phyloP scores from a whole-genome alignment of 306 rosid genomes.

The Rubus parviflorus region DNA sequence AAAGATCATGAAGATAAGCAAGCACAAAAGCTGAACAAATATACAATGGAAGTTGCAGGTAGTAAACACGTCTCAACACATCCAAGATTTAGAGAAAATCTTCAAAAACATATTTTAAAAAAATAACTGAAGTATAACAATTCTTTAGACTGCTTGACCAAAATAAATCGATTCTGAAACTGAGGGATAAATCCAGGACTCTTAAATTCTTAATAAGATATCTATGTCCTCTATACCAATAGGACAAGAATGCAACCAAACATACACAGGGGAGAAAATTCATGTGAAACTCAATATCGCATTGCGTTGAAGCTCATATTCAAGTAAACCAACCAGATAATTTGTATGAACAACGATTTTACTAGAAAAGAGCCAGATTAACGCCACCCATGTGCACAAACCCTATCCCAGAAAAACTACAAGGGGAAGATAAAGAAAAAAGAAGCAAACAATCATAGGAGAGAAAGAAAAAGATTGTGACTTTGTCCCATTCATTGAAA shows the following conservation, averaged over 20 bases:
- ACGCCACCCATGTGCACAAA: not conserved
- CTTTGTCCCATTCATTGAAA: constrained; percentile 16
- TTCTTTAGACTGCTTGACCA: not conserved
- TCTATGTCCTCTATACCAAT: not conserved
- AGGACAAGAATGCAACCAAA: not conserved
- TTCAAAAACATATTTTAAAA: not conserved
- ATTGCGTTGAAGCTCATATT: not conserved
- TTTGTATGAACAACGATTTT: not conserved
- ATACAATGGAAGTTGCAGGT: not conserved
- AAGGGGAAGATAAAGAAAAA: not conserved
- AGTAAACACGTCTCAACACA: not conserved
- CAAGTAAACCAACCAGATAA: not conserved
- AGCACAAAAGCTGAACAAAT: not conserved
- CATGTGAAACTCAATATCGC: not conserved
- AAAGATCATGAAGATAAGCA: not conserved
- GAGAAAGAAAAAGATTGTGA: not conserved
- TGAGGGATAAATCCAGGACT: not conserved
- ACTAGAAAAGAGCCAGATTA: not conserved
- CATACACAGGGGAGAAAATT: not conserved
- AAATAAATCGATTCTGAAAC: not conserved
- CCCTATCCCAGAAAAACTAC: not conserved
- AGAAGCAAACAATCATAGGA: not conserved
- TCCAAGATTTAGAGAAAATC: not conserved
- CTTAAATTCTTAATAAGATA: not conserved
- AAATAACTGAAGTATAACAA: not conserved